Evolutionary conservation across 2,329 filamentous ascomycete species (phyloP), one percentile per base, ranked within the genome.

Genomic region (Leptographium galeiforme): DNA sequence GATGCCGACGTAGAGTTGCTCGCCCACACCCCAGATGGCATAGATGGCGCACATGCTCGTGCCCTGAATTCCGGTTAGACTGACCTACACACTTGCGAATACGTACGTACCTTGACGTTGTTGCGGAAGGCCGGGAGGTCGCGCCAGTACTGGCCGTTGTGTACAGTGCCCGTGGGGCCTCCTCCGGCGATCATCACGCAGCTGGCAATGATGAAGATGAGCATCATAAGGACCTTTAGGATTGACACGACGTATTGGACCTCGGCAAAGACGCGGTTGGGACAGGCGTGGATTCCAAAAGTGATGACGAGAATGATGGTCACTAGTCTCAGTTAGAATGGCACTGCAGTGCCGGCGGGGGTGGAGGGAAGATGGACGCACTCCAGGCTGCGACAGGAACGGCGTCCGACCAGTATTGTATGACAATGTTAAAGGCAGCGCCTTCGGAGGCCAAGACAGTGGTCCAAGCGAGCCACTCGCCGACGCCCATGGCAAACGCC

Each of bases 1-100:
- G 44, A 52, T 52, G 43, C 50, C 50, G 6, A 52, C 34, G 13
- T 36, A n/a, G 16, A 51, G 40, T 12, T 51, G 25, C 33, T 51
- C 14, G 43, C 50, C 50, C 5, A 25, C 50, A 30, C 40, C 18
- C 14, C 25, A 45, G 11, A 46, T 40, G 14, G 38, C 14, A 13
- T 40, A 40, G 38, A 16, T 14, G 14, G 38, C 38, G 34, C 34
- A 36, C 34, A 36, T 36, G 34, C 34, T 36, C 13, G 41, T 45
- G 10, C 49, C 43, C 43, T 45, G 19, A 3, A 14, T 41, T n/a
- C 14, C 8, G 14, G 43, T 45, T 12, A 45, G 43, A 19, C 14
- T 5, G 8, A 13, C 16, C 34, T 3, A 10, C 14, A 10, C 12
- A 41, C 11, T 8, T 4, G n/a, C n/a, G 14, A 18, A 41, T 8